Percentiles rank a stretch among this genome's conserved stretches.
Evolutionary conservation across 2,329 filamentous ascomycete genomes (phyloP).

Genomic region (Intubia oerlemansii): DNA sequence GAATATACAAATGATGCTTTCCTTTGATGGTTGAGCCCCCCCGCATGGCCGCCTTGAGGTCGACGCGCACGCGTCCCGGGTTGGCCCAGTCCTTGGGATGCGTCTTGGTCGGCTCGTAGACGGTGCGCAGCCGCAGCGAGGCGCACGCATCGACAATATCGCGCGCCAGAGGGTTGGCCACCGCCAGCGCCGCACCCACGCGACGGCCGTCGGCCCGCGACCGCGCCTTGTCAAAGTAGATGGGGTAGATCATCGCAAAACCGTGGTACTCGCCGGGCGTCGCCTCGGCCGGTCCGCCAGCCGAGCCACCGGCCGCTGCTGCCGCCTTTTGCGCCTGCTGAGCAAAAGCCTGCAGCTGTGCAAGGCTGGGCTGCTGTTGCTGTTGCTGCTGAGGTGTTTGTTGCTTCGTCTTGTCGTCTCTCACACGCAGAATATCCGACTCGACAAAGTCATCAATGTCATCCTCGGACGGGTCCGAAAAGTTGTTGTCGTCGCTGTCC

Average conservation of each 20-base stretch:
- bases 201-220: slow-evolving; percentile 62
- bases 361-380: slow-evolving; percentile 5
- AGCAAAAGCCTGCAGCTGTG: slow-evolving; percentile 1
- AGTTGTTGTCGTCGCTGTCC: slow-evolving; percentile 46
- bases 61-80: slow-evolving; percentile 69
- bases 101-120: slow-evolving; percentile 77
- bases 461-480: slow-evolving; percentile 72
- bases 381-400: slow-evolving; percentile 3
- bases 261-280: slow-evolving; percentile 36
- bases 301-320: slow-evolving; percentile 6
- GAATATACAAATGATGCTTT: slow-evolving; percentile 73
- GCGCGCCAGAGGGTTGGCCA: slow-evolving; percentile 67
- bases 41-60: slow-evolving; percentile 21
- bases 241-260: slow-evolving; percentile 79
- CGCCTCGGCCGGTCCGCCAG: slow-evolving; percentile 14
- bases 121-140: slow-evolving; percentile 44
- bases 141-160: slow-evolving; percentile 79
- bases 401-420: neutral
- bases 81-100: slow-evolving; percentile 98
- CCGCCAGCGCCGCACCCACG: slow-evolving; percentile 50
- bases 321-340: neutral
- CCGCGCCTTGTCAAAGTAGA: slow-evolving; percentile 75
- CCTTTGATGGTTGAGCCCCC: too few relatives aligned
- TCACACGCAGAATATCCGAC: slow-evolving; percentile 30
- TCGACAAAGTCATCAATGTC: slow-evolving; percentile 49